Percentiles rank a stretch among this genome's conserved stretches.
These are phyloP conservation scores for Combretum micranthum DNA, from an alignment of 345 rosid species.

Conservation along the genomic window DNA sequence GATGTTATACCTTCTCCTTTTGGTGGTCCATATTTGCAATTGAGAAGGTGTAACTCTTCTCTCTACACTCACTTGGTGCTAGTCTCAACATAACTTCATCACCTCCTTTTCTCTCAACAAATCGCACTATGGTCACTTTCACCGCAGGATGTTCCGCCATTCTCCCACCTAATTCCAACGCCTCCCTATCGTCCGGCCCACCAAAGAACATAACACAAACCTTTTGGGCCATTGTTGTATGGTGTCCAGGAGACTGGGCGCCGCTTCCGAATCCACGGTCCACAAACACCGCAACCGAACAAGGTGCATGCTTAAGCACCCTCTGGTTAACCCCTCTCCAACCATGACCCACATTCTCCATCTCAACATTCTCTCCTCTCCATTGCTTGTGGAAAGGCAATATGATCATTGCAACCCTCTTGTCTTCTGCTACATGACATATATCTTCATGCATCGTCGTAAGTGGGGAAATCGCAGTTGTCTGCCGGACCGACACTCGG, in stretches of 20 bases:
- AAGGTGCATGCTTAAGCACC: constrained; percentile 61
- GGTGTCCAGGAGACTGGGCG: constrained; percentile 14
- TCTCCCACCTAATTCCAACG: constrained; percentile 59
- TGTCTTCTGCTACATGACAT: constrained; percentile 67
- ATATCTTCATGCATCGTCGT: constrained; percentile 76
- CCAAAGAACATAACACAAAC: constrained; percentile 68
- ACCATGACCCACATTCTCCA: constrained; percentile 63
- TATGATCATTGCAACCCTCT: constrained; percentile 52
- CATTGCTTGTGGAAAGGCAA: constrained; percentile 73
- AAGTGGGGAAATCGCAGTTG: constrained; percentile 51
- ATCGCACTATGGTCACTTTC: constrained; percentile 44
- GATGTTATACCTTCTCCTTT: constrained; percentile 35
- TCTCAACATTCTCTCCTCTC: constrained; percentile 37
- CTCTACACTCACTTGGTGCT: constrained; percentile 26
- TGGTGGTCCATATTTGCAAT: constrained; percentile 37
- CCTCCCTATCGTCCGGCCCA: constrained; percentile 80
- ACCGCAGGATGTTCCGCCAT: constrained; percentile 72
- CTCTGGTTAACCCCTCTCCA: constrained; percentile 73
- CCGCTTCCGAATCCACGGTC: constrained; percentile 73
- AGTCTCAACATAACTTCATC: constrained; percentile 29
- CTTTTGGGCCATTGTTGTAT: constrained; percentile 21
- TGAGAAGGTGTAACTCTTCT: constrained; percentile 45
- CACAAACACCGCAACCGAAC: constrained; percentile 70
- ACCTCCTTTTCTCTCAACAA: constrained; percentile 28
- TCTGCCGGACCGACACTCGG: constrained; percentile 52